Percentiles rank a stretch among this genome's conserved stretches.
These are phyloP conservation scores for Allantophomopsis lycopodina DNA, from an alignment of 2,329 filamentous ascomycete species.

Conservation along the genomic window DNA sequence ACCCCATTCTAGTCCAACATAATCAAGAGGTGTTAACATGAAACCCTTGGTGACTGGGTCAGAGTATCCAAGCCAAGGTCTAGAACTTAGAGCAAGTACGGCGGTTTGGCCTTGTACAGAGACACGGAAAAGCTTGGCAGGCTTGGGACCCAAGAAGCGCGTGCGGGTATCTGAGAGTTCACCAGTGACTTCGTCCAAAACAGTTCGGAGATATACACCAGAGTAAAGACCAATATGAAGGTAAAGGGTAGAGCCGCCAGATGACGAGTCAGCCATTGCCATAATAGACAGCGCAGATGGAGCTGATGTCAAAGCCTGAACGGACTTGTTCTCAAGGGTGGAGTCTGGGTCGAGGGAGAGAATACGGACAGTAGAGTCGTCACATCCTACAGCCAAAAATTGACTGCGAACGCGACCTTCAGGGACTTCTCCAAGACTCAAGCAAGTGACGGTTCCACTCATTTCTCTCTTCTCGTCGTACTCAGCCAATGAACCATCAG, in stretches of 20 bases:
- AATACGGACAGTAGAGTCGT: conserved; percentile 90
- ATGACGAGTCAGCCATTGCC: conserved; percentile 87
- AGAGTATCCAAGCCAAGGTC: conserved; percentile 92
- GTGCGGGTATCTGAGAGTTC: conserved; percentile 91
- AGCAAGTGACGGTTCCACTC: conserved; percentile 85
- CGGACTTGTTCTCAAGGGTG: conserved; percentile 83
- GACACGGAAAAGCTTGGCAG: conserved; percentile 84
- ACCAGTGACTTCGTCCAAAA: conserved; percentile 88
- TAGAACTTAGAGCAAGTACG: conserved; percentile 78
- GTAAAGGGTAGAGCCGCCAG: conserved; percentile 77
- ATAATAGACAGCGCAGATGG: conserved; percentile 86
- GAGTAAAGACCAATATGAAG: conserved; percentile 93
- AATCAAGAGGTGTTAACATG: conserved; percentile 84
- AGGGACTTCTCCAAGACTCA: conserved; percentile 88
- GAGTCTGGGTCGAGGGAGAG: conserved; percentile 81
- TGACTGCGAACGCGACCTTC: conserved; percentile 80
- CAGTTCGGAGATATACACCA: conserved; percentile 88
- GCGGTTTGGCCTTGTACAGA: conserved; percentile 73
- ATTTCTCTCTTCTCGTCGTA: conserved; percentile 93
- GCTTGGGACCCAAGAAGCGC: conserved; percentile 83
- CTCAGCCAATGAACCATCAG: conserved; percentile 79
- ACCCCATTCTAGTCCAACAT: conserved; percentile 77
- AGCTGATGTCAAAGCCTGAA: conserved; percentile 83
- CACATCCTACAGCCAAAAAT: conserved; percentile 90
- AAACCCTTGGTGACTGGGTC: conserved; percentile 79